Evolutionary conservation across 2,329 filamentous ascomycete species (phyloP), one percentile per base, ranked within the genome.

Genomic region (Dothiorella sarmentorum): DNA sequence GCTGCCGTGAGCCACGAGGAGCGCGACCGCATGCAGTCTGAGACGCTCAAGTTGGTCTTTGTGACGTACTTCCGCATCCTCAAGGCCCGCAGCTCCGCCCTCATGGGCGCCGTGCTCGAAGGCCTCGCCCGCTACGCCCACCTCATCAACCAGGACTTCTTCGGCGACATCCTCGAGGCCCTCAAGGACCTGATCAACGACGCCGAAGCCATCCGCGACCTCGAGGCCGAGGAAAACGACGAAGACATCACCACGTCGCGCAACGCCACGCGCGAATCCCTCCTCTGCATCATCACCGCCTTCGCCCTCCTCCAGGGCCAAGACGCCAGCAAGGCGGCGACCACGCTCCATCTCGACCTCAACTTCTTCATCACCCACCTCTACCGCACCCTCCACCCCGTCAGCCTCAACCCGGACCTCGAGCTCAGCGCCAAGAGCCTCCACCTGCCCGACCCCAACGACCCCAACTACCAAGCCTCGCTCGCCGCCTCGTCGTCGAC

Each of bases 61-160:
- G 90, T 90, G 15, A 88, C 87, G 2, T 99, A 99, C 77, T 97
- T 99, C 75, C 88, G 92, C 55, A 93, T 97, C 57, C 78, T 99
- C 42, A 97, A 97, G 77, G 81, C 86, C 56, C 85, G 91, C 24
- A 82, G 85, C 22, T 87, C 90, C 13, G 85, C 88, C 64, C 83
- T 99, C 17, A 97, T 97, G 90, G 94, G 94, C n/a, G 92, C 93
- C 13, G 92, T 97, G 0, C 82, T 99, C 4, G 94, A 97, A 77
- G 94, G 94, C 26, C 78, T 99, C 20, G 92, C 93, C 52, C 91
- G 91, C 70, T 99, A 96, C 70, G 87, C 92, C 3, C 94, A 97
- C 71, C 82, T 99, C 61, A 99, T 99, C 80, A 99, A 99, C 76
- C 91, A 99, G 70, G 91, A 99, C 71, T 97, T 99, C 79, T 99